These are phyloP conservation scores for Lodderomyces orthopsilosis DNA, from an alignment of 1,139 yeast species.

Conservation along the genomic window DNA sequence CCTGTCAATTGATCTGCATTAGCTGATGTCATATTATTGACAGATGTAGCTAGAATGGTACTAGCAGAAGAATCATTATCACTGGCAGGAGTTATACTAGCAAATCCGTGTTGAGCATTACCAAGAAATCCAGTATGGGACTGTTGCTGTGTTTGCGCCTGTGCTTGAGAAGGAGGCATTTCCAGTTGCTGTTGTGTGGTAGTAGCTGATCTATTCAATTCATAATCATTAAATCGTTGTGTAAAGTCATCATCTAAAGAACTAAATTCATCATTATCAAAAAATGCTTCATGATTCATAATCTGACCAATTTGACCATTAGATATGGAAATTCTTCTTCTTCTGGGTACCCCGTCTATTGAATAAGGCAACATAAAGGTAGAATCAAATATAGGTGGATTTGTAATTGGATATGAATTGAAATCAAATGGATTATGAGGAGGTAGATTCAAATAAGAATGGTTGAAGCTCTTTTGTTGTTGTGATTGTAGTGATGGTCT, in stretches of 20 bases:
- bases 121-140: not conserved
- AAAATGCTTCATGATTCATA: constrained; percentile 45
- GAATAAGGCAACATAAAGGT: constrained; percentile 43
- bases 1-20: not conserved
- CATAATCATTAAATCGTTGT: constrained; percentile 10
- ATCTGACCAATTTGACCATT: constrained; percentile 80
- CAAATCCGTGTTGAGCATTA: not conserved
- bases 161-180: constrained; percentile 1
- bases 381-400: constrained; percentile 63
- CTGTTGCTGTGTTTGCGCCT: constrained; percentile 2
- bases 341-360: constrained; percentile 44
- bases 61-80: not conserved
- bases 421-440: constrained; percentile 40
- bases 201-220: constrained; percentile 10
- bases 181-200: not conserved
- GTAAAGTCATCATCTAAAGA: constrained; percentile 10
- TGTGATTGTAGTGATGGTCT: constrained; percentile 1
- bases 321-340: constrained; percentile 68
- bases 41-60: not conserved
- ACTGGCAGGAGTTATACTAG: constrained; percentile 1
- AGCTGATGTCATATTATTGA: constrained; percentile 6
- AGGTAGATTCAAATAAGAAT: constrained; percentile 7
- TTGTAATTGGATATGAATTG: constrained; percentile 56
- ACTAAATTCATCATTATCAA: constrained; percentile 25
- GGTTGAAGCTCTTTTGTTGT: not conserved